Evolutionary conservation across 441 rosid species (phyloP).

Genomic region (Mallotus japonicus): DNA sequence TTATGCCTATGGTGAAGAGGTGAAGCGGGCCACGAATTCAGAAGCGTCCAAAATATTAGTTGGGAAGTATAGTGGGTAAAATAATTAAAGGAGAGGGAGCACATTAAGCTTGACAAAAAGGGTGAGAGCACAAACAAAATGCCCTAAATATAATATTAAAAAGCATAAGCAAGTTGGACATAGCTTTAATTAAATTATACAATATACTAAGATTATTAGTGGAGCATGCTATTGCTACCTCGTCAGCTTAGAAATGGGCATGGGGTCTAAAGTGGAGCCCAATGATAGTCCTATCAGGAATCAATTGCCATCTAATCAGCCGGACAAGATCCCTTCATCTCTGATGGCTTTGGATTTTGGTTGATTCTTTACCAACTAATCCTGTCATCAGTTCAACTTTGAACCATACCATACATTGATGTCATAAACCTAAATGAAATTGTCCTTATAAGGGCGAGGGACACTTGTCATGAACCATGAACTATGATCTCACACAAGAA

Average conservation of each 20-base stretch:
- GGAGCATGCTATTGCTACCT: neutral
- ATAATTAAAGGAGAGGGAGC: constrained; percentile 1
- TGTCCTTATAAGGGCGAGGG: too few species aligned
- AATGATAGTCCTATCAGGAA: neutral
- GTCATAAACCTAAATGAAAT: too few species aligned
- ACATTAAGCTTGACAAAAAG: constrained; percentile 8
- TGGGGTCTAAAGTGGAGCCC: neutral
- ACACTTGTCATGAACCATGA: too few species aligned
- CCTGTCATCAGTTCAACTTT: too few species aligned
- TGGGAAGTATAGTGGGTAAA: neutral
- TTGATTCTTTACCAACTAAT: too few species aligned
- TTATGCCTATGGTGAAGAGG: neutral
- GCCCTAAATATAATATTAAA: neutral
- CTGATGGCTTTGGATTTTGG: neutral
- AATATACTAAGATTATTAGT: neutral
- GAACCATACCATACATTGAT: too few species aligned
- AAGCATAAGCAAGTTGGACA: neutral
- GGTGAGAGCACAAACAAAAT: neutral
- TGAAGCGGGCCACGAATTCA: neutral
- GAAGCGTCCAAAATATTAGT: constrained; percentile 10
- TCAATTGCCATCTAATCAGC: constrained; percentile 9
- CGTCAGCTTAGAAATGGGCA: neutral
- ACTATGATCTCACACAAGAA: too few species aligned
- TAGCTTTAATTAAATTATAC: neutral
- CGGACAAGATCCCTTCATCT: neutral